Evolutionary conservation across 2,329 filamentous ascomycete species (phyloP), one percentile per base, ranked within the genome.

Genomic region (Gremmenia infestans): DNA sequence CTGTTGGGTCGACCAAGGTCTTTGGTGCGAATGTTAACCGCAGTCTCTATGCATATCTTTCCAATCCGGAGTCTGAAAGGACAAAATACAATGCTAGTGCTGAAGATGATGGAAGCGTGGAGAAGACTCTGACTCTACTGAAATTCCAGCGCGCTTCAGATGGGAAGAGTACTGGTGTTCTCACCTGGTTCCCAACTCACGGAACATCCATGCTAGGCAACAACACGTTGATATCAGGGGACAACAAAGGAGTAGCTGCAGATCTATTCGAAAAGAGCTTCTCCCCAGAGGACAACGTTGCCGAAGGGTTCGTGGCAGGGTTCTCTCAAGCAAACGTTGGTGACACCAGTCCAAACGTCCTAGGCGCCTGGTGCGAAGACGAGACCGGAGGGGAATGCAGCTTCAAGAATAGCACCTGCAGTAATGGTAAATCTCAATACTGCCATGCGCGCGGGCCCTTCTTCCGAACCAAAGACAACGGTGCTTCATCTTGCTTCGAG

Each of bases 221-320:
- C 73, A 96, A 96, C 72, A 97, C 91, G 0, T 78, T 96, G 14
- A 83, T 94, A 50, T 86, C 91, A 2, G 93, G 90, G n/a, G 93
- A 97, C 71, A 97, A 97, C 76, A 97, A 97, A 74, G 93, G 93
- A 12, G 90, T 96, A 6, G 92, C 93, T 2, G 89, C 92, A 0
- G 88, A 87, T 68, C 76, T 96, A 12, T 86, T 97, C 52, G 93
- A 97, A 70, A 81, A 87, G 62, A 85, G 81, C 51, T 78, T 87
- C 49, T 70, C 74, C 2, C 72, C 71, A n/a, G 77, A 82, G 17
- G 67, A 75, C 1, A 77, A 74, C 17, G 83, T 85, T 36, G 79
- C 81, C 0, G 75, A 83, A 2, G 81, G 79, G 9, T 96, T 96
- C 64, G 89, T 97, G 1, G 91, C 92, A 2, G 93, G 91, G 4